Evolutionary conservation across 2,329 filamentous ascomycete genomes (phyloP), one percentile per base, ranked within the genome.

Genomic region (Penicillium digitatum): DNA sequence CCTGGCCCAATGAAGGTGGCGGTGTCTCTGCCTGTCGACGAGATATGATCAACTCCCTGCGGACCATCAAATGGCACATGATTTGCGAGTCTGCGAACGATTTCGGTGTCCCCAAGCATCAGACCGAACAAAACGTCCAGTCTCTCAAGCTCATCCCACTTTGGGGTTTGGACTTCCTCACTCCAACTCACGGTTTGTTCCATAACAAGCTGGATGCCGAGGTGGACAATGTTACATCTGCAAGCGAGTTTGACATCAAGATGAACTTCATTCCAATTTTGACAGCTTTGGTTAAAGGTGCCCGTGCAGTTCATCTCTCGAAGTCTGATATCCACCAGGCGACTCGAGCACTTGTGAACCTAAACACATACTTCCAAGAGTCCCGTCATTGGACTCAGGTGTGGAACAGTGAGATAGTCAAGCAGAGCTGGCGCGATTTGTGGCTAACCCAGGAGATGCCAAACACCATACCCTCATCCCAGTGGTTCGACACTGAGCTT

Each of bases 1-100:
- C 78, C 57, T 81, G 78, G 78, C 78, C 78, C 2, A 78, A 79
- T 54, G 77, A 78, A 56, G 79, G 79, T 32, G 80, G 80, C 54
- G 80, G 80, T 60, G 80, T 82, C 14, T 82, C 80, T 35, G 80
- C 80, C 53, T 82, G 80, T 67, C 73, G 80, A 38, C 74, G 80
- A 40, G 80, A 82, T 62, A 74, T 82, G 65, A 79, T 82, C 64
- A 81, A 82, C 60, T 78, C 77, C 14, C 76, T 81, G 57, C 72
- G 73, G 40, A 81, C 78, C 0, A 80, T 82, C 59, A 77, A 79
- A 53, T 81, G 80, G 71, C 79, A 82, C 60, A 80, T 82, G 60
- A 69, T 82, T 40, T 79, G 78, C 46, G 80, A 82, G 67, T 78
- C 78, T 6, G 80, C 80, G 9, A 81, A 81, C 60, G 80, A 82